phyloP scores from a whole-genome alignment of 345 rosid species.

The Salix udensis region DNA sequence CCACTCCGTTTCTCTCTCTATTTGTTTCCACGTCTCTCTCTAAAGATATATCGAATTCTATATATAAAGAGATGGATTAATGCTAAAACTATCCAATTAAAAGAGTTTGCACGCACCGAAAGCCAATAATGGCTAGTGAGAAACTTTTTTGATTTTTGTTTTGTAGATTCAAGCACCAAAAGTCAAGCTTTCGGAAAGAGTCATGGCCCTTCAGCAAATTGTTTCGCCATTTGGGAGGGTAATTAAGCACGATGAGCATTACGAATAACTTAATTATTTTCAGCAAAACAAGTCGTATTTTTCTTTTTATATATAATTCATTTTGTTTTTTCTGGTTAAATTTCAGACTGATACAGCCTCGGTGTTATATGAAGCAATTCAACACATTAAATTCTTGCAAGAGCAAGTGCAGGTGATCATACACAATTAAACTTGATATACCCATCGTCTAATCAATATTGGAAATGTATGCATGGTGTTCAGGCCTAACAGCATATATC shows the following conservation, averaged over 20 bases:
- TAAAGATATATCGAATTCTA: neutral
- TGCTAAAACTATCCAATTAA: neutral
- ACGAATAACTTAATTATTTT: neutral
- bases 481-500: no score
- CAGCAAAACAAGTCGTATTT: neutral
- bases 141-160: neutral
- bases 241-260: conserved; percentile 8
- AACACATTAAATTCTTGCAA: conserved; percentile 67
- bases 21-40: neutral
- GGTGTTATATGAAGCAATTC: conserved; percentile 75
- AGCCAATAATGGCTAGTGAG: neutral
- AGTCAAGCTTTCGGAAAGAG: conserved; percentile 78
- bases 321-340: neutral
- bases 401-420: conserved; percentile 83
- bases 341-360: conserved; percentile 91
- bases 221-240: conserved; percentile 99
- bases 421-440: neutral
- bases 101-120: neutral
- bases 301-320: neutral
- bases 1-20: neutral
- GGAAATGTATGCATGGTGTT: neutral
- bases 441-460: neutral
- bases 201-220: conserved; percentile 90
- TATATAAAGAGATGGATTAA: neutral
- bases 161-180: conserved; percentile 60